Evolutionary conservation across 805 yeast species (phyloP), one percentile per base, ranked within the genome.

Genomic region (Lachancea dasiensis): DNA sequence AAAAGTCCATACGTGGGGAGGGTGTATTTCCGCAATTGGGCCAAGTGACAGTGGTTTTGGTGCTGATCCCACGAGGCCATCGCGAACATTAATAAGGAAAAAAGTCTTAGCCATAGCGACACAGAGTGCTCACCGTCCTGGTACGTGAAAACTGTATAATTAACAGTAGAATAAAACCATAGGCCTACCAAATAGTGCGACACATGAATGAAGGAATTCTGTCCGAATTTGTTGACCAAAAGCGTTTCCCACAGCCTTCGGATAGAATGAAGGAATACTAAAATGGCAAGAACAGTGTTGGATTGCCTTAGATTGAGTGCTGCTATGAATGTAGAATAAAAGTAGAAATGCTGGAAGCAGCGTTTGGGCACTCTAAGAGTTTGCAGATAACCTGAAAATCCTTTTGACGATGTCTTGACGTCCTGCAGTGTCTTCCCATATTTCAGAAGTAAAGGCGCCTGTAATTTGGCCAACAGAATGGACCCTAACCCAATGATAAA

Each of bases 111-210:
- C 10, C 18, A 13, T 8, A 6, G 21, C 9, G 15, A 13, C 8
- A 5, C 14, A 4, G 38, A 3, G 9, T 15, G 31, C 11, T 11
- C 14, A 8, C 13, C 3, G 26, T 19, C 20, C 8, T n/a, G n/a
- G n/a, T n/a, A n/a, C n/a, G 21, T 25, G 15, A 17, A 28, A 18
- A 64, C 46, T 16, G 67, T 68, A 6, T 69, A 19, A 38, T 75
- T 68, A 7, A 79, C 60, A 1, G 71, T 54, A 0, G 72, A 38
- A 46, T 83, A 83, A 50, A 76, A 81, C 48, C 68, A 64, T 3
- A 80, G 23, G 0, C 92, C 94, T 3, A 73, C 80, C 1, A 77
- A 34, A 49, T 81, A 83, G 58, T 83, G 92, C 1, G 75, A 64
- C 25, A 81, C 49, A 50, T 81, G 79, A 65, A 83, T 82, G 41